A percentile compares a stretch with the other conserved stretches of the same genome.
Evolutionary conservation across 805 yeast species (phyloP).

Genomic region (Danielozyma ontarioensis): DNA sequence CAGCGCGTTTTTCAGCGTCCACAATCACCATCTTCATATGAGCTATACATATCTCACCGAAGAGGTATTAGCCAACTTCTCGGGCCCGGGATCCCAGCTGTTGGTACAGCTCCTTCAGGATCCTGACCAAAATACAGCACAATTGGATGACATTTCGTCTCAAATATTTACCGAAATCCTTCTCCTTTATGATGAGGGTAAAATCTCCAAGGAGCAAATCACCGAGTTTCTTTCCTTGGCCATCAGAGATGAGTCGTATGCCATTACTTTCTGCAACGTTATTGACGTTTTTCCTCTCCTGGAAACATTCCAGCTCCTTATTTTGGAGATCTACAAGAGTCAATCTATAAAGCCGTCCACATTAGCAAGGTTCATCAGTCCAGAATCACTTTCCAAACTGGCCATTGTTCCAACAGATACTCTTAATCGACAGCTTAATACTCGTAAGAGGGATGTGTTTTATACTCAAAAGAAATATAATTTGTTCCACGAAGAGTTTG

Average conservation of each 20-base stretch:
- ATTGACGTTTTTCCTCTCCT: slow-evolving; percentile 32
- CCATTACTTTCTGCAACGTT: slow-evolving; percentile 33
- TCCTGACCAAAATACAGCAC: slow-evolving; percentile 13
- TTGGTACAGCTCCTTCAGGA: slow-evolving; percentile 26
- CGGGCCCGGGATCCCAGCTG: slow-evolving; percentile 25
- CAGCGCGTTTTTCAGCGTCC: too few relatives aligned
- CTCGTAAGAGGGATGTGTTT: slow-evolving; percentile 35
- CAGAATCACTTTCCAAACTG: slow-evolving; percentile 22
- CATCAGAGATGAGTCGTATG: slow-evolving; percentile 26
- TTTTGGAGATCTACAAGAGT: slow-evolving; percentile 16
- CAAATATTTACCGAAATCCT: slow-evolving; percentile 30
- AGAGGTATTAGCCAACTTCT: slow-evolving; percentile 27
- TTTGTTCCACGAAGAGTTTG: slow-evolving; percentile 66
- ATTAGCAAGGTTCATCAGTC: slow-evolving; percentile 22
- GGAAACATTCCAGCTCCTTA: slow-evolving; percentile 14
- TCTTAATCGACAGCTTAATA: slow-evolving; percentile 33
- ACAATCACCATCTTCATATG: too few relatives aligned
- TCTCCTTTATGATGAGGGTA: slow-evolving; percentile 18
- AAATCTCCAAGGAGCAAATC: slow-evolving; percentile 10
- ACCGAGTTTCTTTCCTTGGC: slow-evolving; percentile 19
- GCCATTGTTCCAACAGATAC: slow-evolving; percentile 26
- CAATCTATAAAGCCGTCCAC: slow-evolving; percentile 26
- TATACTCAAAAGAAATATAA: slow-evolving; percentile 56
- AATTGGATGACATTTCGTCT: slow-evolving; percentile 14
- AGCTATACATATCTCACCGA: slow-evolving; percentile 29